Evolutionary conservation across 495 filamentous ascomycete species (phyloP).

Genomic region (Daldinia vernicosa): DNA sequence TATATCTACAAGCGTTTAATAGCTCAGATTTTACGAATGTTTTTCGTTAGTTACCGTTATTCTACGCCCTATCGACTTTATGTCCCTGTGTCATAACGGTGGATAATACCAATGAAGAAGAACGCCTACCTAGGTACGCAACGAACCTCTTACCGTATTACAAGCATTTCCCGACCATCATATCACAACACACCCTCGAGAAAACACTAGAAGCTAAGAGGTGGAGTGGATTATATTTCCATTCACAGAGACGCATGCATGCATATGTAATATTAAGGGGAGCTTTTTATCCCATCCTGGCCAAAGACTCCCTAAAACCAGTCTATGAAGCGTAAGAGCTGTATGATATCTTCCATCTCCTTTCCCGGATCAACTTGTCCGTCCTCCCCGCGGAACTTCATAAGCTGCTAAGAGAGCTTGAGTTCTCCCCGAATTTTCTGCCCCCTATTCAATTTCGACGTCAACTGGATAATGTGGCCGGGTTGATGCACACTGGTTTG

Average conservation of each 20-base stretch:
- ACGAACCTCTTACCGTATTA: too few relatives aligned
- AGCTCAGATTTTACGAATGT: too few relatives aligned
- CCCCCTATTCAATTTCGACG: neutral
- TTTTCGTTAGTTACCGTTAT: too few relatives aligned
- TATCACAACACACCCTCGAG: neutral
- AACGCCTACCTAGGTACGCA: too few relatives aligned
- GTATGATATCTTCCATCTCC: conserved; percentile 10
- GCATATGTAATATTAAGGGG: conserved; percentile 28
- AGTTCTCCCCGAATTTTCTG: neutral
- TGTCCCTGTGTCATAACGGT: too few relatives aligned
- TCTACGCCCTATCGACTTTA: too few relatives aligned
- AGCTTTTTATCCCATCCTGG: conserved; percentile 16
- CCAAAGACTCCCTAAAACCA: conserved; percentile 18
- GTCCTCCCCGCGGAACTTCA: neutral
- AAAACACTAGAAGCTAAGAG: neutral
- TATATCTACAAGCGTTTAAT: too few relatives aligned
- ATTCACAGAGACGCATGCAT: conserved; percentile 15
- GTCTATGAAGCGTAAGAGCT: conserved; percentile 20
- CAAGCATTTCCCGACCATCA: too few relatives aligned
- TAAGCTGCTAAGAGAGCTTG: neutral
- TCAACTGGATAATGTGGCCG: neutral
- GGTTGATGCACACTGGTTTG: neutral
- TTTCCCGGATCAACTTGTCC: neutral
- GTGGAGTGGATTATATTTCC: conserved; percentile 25
- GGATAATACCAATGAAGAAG: too few relatives aligned